These are phyloP conservation scores for Lavandula angustifolia DNA, from an alignment of 257 asterid species.

Conservation along the genomic window DNA sequence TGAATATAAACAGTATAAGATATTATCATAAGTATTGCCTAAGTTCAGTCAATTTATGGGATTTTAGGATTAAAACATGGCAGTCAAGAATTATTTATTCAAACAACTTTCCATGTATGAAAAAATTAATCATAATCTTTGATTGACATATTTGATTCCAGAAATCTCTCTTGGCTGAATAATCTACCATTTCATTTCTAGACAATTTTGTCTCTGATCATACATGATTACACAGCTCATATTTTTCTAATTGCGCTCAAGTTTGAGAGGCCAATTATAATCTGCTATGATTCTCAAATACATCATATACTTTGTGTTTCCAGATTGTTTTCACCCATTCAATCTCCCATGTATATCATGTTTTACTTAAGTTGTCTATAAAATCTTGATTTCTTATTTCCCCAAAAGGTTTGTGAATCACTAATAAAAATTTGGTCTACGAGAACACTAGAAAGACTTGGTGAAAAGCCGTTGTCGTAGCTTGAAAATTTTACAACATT, in stretches of 20 bases:
- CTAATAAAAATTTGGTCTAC: too few relatives aligned
- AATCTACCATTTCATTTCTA: conserved; percentile 1
- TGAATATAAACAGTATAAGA: conserved; percentile 27
- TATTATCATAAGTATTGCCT: conserved; percentile 24
- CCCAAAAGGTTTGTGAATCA: too few relatives aligned
- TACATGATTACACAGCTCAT: conserved; percentile 11
- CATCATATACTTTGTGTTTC: not conserved
- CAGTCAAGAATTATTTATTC: not conserved
- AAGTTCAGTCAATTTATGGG: conserved; percentile 29
- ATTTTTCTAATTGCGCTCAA: conserved; percentile 25
- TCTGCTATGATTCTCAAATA: conserved; percentile 34
- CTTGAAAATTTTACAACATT: too few relatives aligned
- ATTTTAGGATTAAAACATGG: conserved; percentile 29
- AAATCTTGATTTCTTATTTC: conserved; percentile 16
- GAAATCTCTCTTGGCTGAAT: conserved; percentile 24
- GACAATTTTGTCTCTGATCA: not conserved
- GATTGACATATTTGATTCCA: conserved; percentile 41
- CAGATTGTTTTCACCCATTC: not conserved
- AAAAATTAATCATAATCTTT: conserved; percentile 20
- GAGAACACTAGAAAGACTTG: too few relatives aligned
- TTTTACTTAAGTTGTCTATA: too few relatives aligned
- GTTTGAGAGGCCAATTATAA: conserved; percentile 23
- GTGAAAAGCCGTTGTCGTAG: too few relatives aligned
- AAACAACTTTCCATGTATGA: conserved; percentile 25
- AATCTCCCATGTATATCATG: not conserved